Base-by-base conservation (phyloP, 1,284 basidiomycete genomes). In the Rhodotorula sp. region DNA sequence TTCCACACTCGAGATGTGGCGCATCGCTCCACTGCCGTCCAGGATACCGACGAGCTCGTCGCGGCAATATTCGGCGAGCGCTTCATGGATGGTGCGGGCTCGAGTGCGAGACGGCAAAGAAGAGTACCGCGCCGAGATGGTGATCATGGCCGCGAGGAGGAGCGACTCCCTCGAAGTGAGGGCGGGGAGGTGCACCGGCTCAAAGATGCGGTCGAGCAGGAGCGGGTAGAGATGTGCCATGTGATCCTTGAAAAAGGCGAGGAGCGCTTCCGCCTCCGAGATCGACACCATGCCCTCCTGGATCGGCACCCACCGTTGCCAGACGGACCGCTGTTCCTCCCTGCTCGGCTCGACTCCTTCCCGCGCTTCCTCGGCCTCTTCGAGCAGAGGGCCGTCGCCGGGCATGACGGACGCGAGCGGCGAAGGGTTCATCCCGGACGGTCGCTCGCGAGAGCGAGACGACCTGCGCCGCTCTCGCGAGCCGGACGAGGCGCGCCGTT, bases 221-320 rank as follows among this genome's bases (percentile, higher is more conserved):
- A 75, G 64, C 8, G 73, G 73, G 65, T 75, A 75, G 12, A 75
- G 63, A 1, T 71, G 71, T 0, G 71, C 60, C 65, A 75, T 73
- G 54, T 69, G 67, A 4, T 62, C 55, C 33, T 75, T 61, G 49
- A 75, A 75, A 57, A 68, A 75, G 17, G 64, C 49, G n/a, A 75
- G 57, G 3, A 75, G 55, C 3, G 64, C 68, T 30, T 71, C 73
- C 2, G 71, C 73, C 56, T 75, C 73, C 1, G 66, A 59, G 24
- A 69, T 53, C 12, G 53, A 66, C 5, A 75, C 30, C 58, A 73
- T 62, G 3, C 71, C 73, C 46, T 72, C 67, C 15, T 48, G 30
- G 17, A 75, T 65, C 15, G 73, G 73, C 18, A 62, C 60, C 71
- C 71, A 75, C 0, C 53, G 22, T 7, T 66, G 64, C 73, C 73